Evolutionary conservation across 768 basidiomycete species (phyloP).

Genomic region (Krasilnikovozyma curviuscula): DNA sequence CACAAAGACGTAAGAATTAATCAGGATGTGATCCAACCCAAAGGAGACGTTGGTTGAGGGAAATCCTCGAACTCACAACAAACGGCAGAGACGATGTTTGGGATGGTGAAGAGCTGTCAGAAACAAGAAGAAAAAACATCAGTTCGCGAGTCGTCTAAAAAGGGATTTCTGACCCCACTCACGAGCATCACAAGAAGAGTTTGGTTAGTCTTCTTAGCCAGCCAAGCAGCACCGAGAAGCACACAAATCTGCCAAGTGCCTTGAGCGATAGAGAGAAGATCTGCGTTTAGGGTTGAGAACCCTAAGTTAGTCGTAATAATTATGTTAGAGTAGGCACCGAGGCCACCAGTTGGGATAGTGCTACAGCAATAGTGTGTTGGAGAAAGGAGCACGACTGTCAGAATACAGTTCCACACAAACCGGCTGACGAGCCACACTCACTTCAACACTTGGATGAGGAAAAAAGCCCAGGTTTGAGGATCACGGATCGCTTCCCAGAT

Average conservation of each 20-base stretch:
- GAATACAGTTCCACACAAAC: conserved; percentile 6
- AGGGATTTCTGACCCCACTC: too few species aligned
- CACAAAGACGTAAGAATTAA: too few species aligned
- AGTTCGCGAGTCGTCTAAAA: too few species aligned
- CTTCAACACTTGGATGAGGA: conserved; percentile 18
- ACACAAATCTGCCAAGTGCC: conserved; percentile 31
- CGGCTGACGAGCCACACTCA: too few species aligned
- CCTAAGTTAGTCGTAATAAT: conserved; percentile 28
- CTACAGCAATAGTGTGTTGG: too few species aligned
- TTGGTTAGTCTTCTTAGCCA: conserved; percentile 32
- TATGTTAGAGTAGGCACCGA: conserved; percentile 39
- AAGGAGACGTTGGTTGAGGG: too few species aligned
- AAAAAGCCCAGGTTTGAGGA: conserved; percentile 33
- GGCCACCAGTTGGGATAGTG: conserved; percentile 33
- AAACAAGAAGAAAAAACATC: too few species aligned
- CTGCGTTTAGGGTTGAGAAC: conserved; percentile 34
- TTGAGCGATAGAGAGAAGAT: conserved; percentile 31
- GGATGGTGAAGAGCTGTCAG: conserved; percentile 33
- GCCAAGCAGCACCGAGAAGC: conserved; percentile 31
- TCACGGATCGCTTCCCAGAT: conserved; percentile 33
- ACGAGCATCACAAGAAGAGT: conserved; percentile 33
- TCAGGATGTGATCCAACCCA: too few species aligned
- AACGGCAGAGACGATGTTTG: conserved; percentile 34
- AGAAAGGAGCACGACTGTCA: conserved; percentile 4
- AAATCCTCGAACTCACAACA: too few species aligned